A percentile compares a stretch with the other conserved stretches of the same genome.
Evolutionary conservation across 1,284 basidiomycete species (phyloP).

Genomic region (Sanghuangporus sanghuang): DNA sequence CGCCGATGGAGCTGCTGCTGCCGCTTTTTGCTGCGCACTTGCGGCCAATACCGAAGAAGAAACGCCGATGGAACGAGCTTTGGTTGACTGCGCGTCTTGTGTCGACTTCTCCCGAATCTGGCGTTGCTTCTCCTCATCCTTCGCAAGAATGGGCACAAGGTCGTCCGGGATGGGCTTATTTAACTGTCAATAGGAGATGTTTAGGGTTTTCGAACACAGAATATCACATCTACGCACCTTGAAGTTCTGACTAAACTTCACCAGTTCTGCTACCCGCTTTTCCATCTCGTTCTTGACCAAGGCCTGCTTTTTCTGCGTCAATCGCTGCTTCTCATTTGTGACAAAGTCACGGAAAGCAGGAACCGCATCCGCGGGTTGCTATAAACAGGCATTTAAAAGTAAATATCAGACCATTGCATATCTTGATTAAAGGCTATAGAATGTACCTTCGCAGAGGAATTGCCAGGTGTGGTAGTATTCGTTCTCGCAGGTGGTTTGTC

Average conservation of each 20-base stretch:
- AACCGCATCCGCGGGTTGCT: constrained; percentile 64
- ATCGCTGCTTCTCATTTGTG: constrained; percentile 79
- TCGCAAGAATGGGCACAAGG: constrained; percentile 86
- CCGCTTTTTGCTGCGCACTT: constrained; percentile 30
- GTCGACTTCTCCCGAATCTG: constrained; percentile 74
- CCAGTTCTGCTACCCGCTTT: constrained; percentile 84
- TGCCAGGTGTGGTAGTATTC: constrained; percentile 40
- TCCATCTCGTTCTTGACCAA: constrained; percentile 92
- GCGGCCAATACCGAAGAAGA: constrained; percentile 30
- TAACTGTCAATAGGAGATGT: constrained; percentile 37
- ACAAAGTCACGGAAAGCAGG: constrained; percentile 89
- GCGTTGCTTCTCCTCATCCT: constrained; percentile 85
- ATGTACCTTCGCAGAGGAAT: constrained; percentile 50
- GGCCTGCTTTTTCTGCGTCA: constrained; percentile 88
- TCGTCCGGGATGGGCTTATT: constrained; percentile 94
- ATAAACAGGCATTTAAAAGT: constrained; percentile 10
- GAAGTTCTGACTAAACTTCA: constrained; percentile 91
- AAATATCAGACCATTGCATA: not conserved
- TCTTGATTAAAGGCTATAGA: too few relatives aligned
- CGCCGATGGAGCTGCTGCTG: constrained; percentile 20
- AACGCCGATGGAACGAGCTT: constrained; percentile 62
- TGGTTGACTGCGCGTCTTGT: constrained; percentile 58
- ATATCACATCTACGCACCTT: constrained; percentile 51
- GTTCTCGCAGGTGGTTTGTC: constrained; percentile 34
- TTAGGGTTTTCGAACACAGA: not conserved